Evolutionary conservation across 805 yeast genomes (phyloP).

Genomic region (Kluyveromyces lactis): DNA sequence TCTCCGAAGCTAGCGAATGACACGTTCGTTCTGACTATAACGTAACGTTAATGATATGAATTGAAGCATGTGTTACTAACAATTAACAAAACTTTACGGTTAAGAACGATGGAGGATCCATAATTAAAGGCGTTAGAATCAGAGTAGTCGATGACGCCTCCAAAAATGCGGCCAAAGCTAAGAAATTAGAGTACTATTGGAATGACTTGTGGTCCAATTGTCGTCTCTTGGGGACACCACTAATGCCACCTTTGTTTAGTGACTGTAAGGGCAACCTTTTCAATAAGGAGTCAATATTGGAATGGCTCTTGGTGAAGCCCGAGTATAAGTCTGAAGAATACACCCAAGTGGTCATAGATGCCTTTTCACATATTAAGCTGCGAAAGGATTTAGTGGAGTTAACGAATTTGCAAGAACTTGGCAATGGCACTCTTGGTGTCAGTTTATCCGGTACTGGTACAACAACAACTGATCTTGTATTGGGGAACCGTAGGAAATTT

Average conservation of each 20-base stretch:
- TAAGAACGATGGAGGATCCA: slow-evolving; percentile 66
- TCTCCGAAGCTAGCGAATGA: no score
- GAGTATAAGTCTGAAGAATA: slow-evolving; percentile 23
- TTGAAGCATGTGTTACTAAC: no score
- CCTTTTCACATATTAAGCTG: slow-evolving; percentile 30
- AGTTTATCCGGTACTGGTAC: slow-evolving; percentile 3
- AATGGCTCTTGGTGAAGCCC: slow-evolving; percentile 36
- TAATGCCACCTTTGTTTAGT: slow-evolving; percentile 50
- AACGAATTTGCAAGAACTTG: slow-evolving; percentile 24
- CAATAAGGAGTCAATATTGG: slow-evolving; percentile 55
- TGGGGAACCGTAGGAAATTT: slow-evolving; percentile 34
- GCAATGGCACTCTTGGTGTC: slow-evolving; percentile 7
- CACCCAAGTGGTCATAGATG: slow-evolving; percentile 17
- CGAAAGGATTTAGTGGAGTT: slow-evolving; percentile 39
- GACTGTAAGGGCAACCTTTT: slow-evolving; percentile 62
- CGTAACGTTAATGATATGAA: no score
- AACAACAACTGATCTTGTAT: slow-evolving; percentile 5
- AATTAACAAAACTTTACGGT: not conserved
- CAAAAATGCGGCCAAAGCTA: slow-evolving; percentile 11
- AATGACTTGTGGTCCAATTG: slow-evolving; percentile 41
- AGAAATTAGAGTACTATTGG: slow-evolving; percentile 15
- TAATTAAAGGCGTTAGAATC: slow-evolving; percentile 47
- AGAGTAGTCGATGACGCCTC: slow-evolving; percentile 22
- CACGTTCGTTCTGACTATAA: no score
- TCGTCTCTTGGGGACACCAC: slow-evolving; percentile 33